Base-by-base conservation (phyloP, 192 early-diverging fungal genomes). In the Cetraspora pellucida region DNA sequence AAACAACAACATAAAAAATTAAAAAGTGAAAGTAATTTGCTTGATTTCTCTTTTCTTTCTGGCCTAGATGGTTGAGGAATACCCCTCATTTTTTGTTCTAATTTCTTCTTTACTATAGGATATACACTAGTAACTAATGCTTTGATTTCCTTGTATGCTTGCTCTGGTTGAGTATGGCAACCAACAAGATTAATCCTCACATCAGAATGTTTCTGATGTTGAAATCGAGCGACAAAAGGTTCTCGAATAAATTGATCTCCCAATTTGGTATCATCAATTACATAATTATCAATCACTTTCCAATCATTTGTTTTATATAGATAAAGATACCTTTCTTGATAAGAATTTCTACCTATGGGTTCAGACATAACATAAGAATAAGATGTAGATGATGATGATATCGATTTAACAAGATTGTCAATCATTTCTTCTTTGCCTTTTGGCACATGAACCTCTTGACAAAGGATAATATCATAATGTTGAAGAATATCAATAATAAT, bases 131-230 rank as follows among this genome's bases (percentile, higher is more conserved):
- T 46, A n/a, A 76, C n/a, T 50, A 76, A 76, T 5, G 47, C 25
- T 31, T 45, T 25, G 31, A 76, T 50, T 55, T 76, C 74, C n/a
- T 54, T 50, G n/a, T 54, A 65, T 14, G 74, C 74, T 6, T 76
- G 65, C n/a, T 63, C 49, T 11, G 74, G 74, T 54, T 66, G 74
- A n/a, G 74, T 76, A 44, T 76, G 74, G 31, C 74, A 76, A 50
- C 74, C 74, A 52, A 76, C 74, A 2, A 76, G 37, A 30, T 61
- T 76, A 14, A 76, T 1, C 49, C 63, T 66, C 14, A 66, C 64
- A 66, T 76, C 14, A 2, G 63, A 11, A 25, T 55, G 65, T 21
- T 31, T 44, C 11, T 66, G 30, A 66, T 76, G 60, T 44, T 76
- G 61, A 76, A 76, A 76, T 65, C 63, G 46, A 4, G 27, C 74